These are phyloP conservation scores for Aspergillus tamarii DNA, from an alignment of 2,329 filamentous ascomycete species.

Conservation along the genomic window DNA sequence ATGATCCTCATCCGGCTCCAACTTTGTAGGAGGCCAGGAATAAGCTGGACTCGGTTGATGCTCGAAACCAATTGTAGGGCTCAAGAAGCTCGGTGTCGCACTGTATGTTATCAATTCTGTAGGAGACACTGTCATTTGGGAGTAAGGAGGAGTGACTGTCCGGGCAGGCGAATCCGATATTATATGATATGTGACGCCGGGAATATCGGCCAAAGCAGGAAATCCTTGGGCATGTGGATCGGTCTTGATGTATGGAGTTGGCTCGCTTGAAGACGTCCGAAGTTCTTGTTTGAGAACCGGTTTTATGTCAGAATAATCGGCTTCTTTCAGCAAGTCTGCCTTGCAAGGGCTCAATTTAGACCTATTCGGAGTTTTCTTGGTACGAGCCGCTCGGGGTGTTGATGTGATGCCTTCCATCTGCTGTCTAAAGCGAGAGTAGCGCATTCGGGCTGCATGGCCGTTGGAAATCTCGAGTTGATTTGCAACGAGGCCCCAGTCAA, in stretches of 20 bases:
- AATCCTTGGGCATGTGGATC: slow-evolving; percentile 22
- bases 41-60: slow-evolving; percentile 4
- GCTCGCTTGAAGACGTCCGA: slow-evolving; percentile 6
- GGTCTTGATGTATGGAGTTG: slow-evolving; percentile 27
- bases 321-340: slow-evolving; percentile 15
- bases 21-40: slow-evolving; percentile 30
- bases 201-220: slow-evolving; percentile 17
- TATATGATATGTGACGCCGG: slow-evolving; percentile 10
- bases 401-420: slow-evolving; percentile 53
- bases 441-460: slow-evolving; percentile 61
- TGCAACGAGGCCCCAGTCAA: slow-evolving; percentile 59
- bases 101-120: slow-evolving; percentile 23
- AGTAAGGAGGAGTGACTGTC: slow-evolving; percentile 13
- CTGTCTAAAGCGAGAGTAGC: slow-evolving; percentile 57
- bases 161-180: slow-evolving; percentile 10
- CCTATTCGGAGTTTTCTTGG: slow-evolving; percentile 33
- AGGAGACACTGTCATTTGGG: slow-evolving; percentile 21
- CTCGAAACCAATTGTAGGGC: slow-evolving; percentile 4
- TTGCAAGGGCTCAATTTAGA: slow-evolving; percentile 22
- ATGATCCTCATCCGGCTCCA: slow-evolving; percentile 22
- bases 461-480: slow-evolving; percentile 56
- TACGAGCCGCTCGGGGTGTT: slow-evolving; percentile 21
- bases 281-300: slow-evolving; percentile 19
- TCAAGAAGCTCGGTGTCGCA: slow-evolving; percentile 10
- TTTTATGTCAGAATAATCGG: slow-evolving; percentile 11